Percentiles rank a stretch among this genome's conserved stretches.
Conservation (phyloP, 768 basidiomycete genomes). For the Rhizopogon vesiculosus region DNA sequence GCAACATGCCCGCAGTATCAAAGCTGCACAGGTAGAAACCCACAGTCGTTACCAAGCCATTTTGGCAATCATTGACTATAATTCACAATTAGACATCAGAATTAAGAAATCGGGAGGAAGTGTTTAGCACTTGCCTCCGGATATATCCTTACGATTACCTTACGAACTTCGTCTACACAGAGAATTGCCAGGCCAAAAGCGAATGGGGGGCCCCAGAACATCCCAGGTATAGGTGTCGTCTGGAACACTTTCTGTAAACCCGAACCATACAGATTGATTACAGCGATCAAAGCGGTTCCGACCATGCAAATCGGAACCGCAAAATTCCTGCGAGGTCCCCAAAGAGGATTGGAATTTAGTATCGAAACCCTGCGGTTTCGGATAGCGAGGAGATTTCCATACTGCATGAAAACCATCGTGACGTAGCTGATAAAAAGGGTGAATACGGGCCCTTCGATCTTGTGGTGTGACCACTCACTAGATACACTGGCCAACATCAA, state of each 20-base stretch:
- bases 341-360: slow-evolving; percentile 38
- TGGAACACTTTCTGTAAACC: slow-evolving; percentile 39
- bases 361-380: slow-evolving; percentile 42
- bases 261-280: slow-evolving; percentile 39
- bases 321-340: slow-evolving; percentile 42
- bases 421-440: slow-evolving; percentile 31
- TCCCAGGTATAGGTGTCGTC: slow-evolving; percentile 39
- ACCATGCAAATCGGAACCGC: slow-evolving; percentile 33
- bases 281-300: slow-evolving; percentile 37
- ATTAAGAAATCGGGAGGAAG: neutral
- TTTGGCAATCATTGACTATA: slow-evolving; percentile 32
- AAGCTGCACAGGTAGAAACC: neutral
- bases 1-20: neutral
- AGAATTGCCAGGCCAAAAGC: slow-evolving; percentile 37
- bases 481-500: slow-evolving; percentile 39
- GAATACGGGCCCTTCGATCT: neutral
- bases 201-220: slow-evolving; percentile 47
- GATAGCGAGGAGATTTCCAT: slow-evolving; percentile 35
- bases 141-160: slow-evolving; percentile 38
- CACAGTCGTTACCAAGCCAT: slow-evolving; percentile 30
- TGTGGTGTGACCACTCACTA: slow-evolving; percentile 28
- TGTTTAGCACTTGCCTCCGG: slow-evolving; percentile 30
- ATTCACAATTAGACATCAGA: slow-evolving; percentile 4
- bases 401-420: slow-evolving; percentile 44
- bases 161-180: slow-evolving; percentile 39